Evolutionary conservation across 495 filamentous ascomycete genomes (phyloP).

Genomic region (Penicillium goetzii): DNA sequence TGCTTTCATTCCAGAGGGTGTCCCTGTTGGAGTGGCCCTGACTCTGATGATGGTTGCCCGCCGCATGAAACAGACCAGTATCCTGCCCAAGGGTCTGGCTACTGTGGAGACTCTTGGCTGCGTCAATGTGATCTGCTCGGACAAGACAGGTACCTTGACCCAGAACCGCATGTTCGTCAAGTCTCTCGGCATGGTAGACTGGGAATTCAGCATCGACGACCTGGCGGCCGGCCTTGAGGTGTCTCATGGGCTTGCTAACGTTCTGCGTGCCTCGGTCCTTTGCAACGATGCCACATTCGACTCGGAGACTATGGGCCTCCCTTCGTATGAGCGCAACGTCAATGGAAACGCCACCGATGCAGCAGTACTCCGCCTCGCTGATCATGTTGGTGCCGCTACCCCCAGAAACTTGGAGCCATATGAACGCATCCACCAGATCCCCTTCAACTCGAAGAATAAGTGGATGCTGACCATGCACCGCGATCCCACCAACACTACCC

Average conservation of each 20-base stretch:
- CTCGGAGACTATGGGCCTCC: constrained; percentile 55
- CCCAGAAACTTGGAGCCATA: constrained; percentile 45
- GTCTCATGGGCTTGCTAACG: constrained; percentile 25
- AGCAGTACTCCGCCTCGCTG: constrained; percentile 68
- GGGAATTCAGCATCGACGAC: constrained; percentile 33
- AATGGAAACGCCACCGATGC: constrained; percentile 76
- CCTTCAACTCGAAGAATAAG: constrained; percentile 81
- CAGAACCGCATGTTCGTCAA: constrained; percentile 55
- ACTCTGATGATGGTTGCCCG: constrained; percentile 63
- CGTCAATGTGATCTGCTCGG: constrained; percentile 71
- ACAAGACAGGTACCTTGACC: constrained; percentile 75
- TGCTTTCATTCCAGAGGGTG: constrained; percentile 73
- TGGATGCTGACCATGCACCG: constrained; percentile 51
- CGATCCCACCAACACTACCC: constrained; percentile 13
- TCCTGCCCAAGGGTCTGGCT: constrained; percentile 69
- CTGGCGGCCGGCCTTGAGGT: constrained; percentile 18
- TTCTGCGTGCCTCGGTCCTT: constrained; percentile 42
- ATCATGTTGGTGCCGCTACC: constrained; percentile 57
- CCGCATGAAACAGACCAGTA: constrained; percentile 65
- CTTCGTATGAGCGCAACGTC: constrained; percentile 59
- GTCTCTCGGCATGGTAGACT: constrained; percentile 43
- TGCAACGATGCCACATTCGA: constrained; percentile 77
- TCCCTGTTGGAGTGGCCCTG: constrained; percentile 69
- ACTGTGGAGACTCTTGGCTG: constrained; percentile 75
- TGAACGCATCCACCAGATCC: constrained; percentile 65